These are phyloP conservation scores for Penicillium flavigenum DNA, from an alignment of 495 filamentous ascomycete species.

Conservation along the genomic window DNA sequence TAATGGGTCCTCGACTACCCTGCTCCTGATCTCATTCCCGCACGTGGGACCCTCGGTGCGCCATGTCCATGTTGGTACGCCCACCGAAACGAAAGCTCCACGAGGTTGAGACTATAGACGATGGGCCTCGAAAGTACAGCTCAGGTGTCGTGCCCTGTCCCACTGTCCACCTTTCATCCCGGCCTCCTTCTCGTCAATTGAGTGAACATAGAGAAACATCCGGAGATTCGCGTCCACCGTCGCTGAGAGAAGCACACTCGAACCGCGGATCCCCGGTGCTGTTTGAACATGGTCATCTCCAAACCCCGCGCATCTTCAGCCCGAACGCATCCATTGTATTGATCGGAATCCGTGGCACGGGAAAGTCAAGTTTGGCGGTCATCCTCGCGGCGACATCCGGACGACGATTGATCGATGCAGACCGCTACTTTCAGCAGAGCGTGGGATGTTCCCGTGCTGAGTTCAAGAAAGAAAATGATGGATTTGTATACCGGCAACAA, in stretches of 20 bases:
- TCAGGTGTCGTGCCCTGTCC: neutral
- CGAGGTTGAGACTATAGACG: constrained; percentile 30
- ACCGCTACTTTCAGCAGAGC: constrained; percentile 66
- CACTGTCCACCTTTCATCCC: neutral
- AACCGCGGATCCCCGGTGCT: constrained; percentile 36
- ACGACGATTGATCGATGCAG: constrained; percentile 68
- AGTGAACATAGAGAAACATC: constrained; percentile 27
- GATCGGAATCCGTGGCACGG: constrained; percentile 71
- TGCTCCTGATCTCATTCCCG: constrained; percentile 7
- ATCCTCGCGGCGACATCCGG: constrained; percentile 72
- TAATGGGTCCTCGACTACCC: constrained; percentile 19
- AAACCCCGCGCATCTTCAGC: constrained; percentile 48
- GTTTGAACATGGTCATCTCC: constrained; percentile 30
- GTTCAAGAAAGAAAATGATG: constrained; percentile 61
- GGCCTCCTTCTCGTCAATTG: constrained; percentile 18
- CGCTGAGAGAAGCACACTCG: constrained; percentile 33
- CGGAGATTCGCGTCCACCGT: constrained; percentile 23
- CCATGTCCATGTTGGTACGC: constrained; percentile 42
- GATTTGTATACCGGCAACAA: constrained; percentile 58
- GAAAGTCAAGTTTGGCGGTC: constrained; percentile 74
- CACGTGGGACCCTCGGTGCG: constrained; percentile 5
- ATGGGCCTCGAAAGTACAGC: constrained; percentile 27
- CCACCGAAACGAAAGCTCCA: constrained; percentile 41
- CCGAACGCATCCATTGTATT: constrained; percentile 69
- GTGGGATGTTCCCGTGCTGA: constrained; percentile 61